These are phyloP conservation scores for Fusarium sp. DNA, from an alignment of 2,329 filamentous ascomycete species.

Conservation along the genomic window DNA sequence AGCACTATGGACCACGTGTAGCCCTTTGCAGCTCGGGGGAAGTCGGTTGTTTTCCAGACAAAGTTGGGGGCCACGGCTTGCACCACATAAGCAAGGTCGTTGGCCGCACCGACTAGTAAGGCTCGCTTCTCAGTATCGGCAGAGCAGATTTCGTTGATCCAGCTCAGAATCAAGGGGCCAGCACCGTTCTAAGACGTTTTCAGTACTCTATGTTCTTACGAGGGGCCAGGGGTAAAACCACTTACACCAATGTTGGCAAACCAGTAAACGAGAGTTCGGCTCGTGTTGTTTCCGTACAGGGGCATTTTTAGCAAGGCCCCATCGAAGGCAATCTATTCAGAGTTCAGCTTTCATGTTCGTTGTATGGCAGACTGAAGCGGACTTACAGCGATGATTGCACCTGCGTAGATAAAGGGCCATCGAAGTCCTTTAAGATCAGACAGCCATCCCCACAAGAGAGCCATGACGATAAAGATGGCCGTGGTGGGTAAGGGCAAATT, in stretches of 20 bases:
- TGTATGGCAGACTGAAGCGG: fast-evolving
- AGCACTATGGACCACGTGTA: neutral
- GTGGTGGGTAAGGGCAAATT: slow-evolving; percentile 26
- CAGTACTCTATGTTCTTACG: fast-evolving
- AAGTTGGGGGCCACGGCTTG: slow-evolving; percentile 27
- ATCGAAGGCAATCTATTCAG: slow-evolving; percentile 20
- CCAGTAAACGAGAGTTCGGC: slow-evolving; percentile 34
- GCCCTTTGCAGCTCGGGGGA: neutral
- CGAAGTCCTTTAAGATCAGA: slow-evolving; percentile 11
- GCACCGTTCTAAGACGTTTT: slow-evolving; percentile 4
- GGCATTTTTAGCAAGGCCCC: slow-evolving; percentile 25
- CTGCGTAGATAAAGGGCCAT: slow-evolving; percentile 34
- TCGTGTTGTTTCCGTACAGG: slow-evolving; percentile 20
- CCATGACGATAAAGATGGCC: slow-evolving; percentile 33
- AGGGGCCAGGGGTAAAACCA: neutral
- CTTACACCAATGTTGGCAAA: slow-evolving; percentile 38
- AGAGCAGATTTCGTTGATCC: slow-evolving; percentile 39
- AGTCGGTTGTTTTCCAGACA: slow-evolving; percentile 3
- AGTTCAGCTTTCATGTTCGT: fast-evolving
- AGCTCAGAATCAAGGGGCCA: slow-evolving; percentile 37
- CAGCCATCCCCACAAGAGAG: slow-evolving; percentile 29
- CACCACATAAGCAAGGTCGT: slow-evolving; percentile 30
- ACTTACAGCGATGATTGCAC: slow-evolving; percentile 28
- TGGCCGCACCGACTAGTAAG: slow-evolving; percentile 20
- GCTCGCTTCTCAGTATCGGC: slow-evolving; percentile 38